Conservation (phyloP, 2,329 filamentous ascomycete species). For the Tolypocladium endophyticum region DNA sequence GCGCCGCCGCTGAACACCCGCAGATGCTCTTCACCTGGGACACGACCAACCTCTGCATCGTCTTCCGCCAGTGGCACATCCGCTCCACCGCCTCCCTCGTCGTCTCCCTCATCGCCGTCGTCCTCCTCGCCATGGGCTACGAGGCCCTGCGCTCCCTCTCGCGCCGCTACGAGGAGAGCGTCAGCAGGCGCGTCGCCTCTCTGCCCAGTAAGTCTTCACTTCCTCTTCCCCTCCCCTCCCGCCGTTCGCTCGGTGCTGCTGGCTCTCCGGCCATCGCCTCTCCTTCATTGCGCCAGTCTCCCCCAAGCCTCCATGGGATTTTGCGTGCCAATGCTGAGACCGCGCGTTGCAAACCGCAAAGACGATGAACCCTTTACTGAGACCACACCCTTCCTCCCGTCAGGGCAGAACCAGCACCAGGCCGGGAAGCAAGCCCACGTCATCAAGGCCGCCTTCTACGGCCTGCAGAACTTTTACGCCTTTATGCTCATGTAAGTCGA, state of each 20-base stretch:
- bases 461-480: constrained; percentile 91
- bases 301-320: constrained; percentile 4
- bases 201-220: constrained; percentile 42
- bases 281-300: constrained; percentile 1
- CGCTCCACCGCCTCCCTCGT: constrained; percentile 63
- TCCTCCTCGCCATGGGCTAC: constrained; percentile 82
- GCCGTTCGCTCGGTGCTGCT: neutral
- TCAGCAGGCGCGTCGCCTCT: constrained; percentile 35
- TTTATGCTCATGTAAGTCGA: constrained; percentile 93
- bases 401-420: constrained; percentile 60
- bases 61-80: constrained; percentile 88
- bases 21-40: constrained; percentile 99
- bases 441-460: constrained; percentile 76
- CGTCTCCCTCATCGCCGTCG: constrained; percentile 71
- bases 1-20: neutral
- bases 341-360: constrained; percentile 6
- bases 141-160: constrained; percentile 74
- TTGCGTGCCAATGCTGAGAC: constrained; percentile 19
- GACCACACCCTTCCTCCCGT: constrained; percentile 50
- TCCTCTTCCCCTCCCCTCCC: neutral
- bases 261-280: no score
- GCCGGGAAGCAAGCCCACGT: constrained; percentile 61
- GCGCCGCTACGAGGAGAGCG: constrained; percentile 60
- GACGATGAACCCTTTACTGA: constrained; percentile 44
- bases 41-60: constrained; percentile 85